Evolutionary conservation across 805 yeast species (phyloP).

Genomic region (Candida hungchunana): DNA sequence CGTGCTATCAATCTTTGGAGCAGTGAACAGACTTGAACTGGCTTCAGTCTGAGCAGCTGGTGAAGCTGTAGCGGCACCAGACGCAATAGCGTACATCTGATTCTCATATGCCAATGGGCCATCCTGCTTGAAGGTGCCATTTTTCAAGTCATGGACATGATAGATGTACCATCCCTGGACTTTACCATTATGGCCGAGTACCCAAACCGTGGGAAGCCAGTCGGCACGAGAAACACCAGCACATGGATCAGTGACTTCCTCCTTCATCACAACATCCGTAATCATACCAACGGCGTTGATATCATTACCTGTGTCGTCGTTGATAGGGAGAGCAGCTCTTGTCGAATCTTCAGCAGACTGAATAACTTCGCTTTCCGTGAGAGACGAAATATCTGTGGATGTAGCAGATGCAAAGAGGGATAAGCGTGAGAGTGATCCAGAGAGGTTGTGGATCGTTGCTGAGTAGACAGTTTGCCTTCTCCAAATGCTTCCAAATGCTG

Average conservation of each 20-base stretch:
- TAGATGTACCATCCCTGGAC: slow-evolving; percentile 63
- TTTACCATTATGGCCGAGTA: slow-evolving; percentile 59
- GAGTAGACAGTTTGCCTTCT: slow-evolving; percentile 46
- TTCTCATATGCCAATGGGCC: slow-evolving; percentile 12
- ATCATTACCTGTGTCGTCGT: slow-evolving; percentile 60
- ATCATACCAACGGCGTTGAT: slow-evolving; percentile 68
- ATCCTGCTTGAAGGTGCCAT: slow-evolving; percentile 27
- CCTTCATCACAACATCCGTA: slow-evolving; percentile 49
- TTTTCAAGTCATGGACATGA: slow-evolving; percentile 47
- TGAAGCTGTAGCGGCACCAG: slow-evolving; percentile 1
- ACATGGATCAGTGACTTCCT: slow-evolving; percentile 48
- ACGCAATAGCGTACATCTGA: slow-evolving; percentile 4
- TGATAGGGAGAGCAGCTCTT: slow-evolving; percentile 71
- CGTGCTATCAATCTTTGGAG: too few species aligned
- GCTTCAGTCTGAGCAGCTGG: too few species aligned
- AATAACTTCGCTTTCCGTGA: slow-evolving; percentile 35
- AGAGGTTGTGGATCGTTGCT: slow-evolving; percentile 38
- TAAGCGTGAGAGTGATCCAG: slow-evolving; percentile 29
- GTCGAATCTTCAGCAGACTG: slow-evolving; percentile 62
- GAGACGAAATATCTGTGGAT: slow-evolving; percentile 57
- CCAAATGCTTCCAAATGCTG: slow-evolving; percentile 47
- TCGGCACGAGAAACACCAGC: slow-evolving; percentile 51
- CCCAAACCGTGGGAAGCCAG: slow-evolving; percentile 64
- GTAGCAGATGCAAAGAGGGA: slow-evolving; percentile 54
- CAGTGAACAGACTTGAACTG: too few species aligned